Evolutionary conservation across 1,139 yeast species (phyloP).

Genomic region (Eremothecium gossypii): DNA sequence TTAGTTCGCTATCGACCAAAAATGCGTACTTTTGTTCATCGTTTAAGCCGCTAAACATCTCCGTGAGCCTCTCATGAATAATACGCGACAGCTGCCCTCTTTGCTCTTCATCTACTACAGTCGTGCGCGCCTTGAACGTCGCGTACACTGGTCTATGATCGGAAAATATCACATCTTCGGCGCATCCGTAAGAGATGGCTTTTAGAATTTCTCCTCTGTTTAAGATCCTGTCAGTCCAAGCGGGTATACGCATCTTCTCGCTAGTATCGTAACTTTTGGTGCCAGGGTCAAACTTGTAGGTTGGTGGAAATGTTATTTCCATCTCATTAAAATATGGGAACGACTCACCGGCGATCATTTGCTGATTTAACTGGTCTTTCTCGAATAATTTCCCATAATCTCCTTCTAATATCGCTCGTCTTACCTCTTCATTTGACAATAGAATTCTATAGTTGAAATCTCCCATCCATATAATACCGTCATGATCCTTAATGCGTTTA

Average conservation of each 20-base stretch:
- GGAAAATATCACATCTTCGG: conserved; percentile 56
- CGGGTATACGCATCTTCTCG: conserved; percentile 86
- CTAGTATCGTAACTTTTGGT: conserved; percentile 77
- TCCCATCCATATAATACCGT: conserved; percentile 86
- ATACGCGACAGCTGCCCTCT: conserved; percentile 50
- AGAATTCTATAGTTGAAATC: conserved; percentile 86
- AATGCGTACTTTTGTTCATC: conserved; percentile 34
- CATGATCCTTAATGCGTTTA: conserved; percentile 64
- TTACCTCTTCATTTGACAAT: conserved; percentile 66
- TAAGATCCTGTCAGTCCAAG: conserved; percentile 89
- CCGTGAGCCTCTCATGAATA: conserved; percentile 39
- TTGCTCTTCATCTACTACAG: conserved; percentile 56
- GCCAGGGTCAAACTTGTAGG: conserved; percentile 89
- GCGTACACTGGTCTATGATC: conserved; percentile 95
- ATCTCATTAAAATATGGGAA: conserved; percentile 81
- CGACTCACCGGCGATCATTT: conserved; percentile 77
- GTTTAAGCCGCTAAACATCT: conserved; percentile 16
- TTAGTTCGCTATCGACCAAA: conserved; percentile 21
- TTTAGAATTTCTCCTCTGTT: conserved; percentile 48
- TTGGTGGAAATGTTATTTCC: conserved; percentile 72
- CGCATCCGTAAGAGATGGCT: conserved; percentile 58
- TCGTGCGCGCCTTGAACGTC: conserved; percentile 55
- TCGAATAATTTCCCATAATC: conserved; percentile 47
- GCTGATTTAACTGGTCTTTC: conserved; percentile 72
- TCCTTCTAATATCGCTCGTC: conserved; percentile 42